Base-by-base conservation (phyloP, 306 rosid species). In the Calophaca sinica region DNA sequence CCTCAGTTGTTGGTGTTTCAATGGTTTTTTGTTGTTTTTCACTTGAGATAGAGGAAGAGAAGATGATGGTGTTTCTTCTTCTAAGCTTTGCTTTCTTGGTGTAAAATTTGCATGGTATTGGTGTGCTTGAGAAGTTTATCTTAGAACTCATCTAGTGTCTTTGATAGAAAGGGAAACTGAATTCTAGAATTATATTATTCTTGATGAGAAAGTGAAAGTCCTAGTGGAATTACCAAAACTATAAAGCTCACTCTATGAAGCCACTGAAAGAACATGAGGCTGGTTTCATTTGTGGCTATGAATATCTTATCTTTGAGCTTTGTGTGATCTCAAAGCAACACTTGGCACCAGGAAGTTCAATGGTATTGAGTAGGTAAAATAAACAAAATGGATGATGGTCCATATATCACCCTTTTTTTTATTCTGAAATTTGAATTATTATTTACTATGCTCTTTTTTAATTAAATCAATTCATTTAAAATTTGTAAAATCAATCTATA, bases 111-210 rank as follows among this genome's bases (percentile, higher is more conserved):
- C 83, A 77, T 6, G 82, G 83, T 67, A 79, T 20, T 77, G 72
- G 83, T 73, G 93, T 67, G 72, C 60, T 79, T 74, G 84, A 63
- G 66, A 79, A 72, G 86, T 75, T 88, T 64, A 94, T 50, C 59
- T 87, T 88, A 50, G 86, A 88, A 79, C 86, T 83, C 94, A 87
- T 91, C 59, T 82, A 54, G 52, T 74, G 61, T 32, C n/a, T 68
- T 41, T 62, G 66, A 15, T 81, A 62, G 15, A 51, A 36, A 57
- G 49, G 41, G 74, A 31, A 53, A 32, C 57, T 45, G 84, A 70
- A 70, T 72, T 75, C 50, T 50, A 48, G 68, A 53, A 86, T 81
- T 71, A 35, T 46, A 11, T 41, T 3, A 14, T 51, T 51, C 28
- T 32, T 64, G 62, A 41, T 68, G 39, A 73, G 12, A 5, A 75